Percentiles rank a stretch among this genome's conserved stretches.
Conservation (phyloP, 2,329 filamentous ascomycete species). For the Chaetomium globosum region DNA sequence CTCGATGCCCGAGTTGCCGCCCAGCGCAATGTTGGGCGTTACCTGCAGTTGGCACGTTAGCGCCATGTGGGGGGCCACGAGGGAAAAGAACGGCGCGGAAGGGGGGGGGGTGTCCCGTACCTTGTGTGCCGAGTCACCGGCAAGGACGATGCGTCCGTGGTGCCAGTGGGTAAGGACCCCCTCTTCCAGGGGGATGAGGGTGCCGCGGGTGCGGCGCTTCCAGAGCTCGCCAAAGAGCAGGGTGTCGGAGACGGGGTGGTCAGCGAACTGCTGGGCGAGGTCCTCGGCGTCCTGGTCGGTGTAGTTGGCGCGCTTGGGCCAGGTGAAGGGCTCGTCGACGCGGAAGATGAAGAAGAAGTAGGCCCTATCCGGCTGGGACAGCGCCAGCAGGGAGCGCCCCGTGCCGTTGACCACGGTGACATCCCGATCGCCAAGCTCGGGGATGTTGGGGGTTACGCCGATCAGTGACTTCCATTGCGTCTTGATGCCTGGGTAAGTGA, state of each 20-base stretch:
- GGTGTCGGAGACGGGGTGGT: slow-evolving; percentile 2
- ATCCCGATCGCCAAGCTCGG: slow-evolving; percentile 4
- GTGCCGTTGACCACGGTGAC: neutral
- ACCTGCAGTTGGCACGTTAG: neutral
- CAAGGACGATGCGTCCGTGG: slow-evolving; percentile 1
- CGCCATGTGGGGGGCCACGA: neutral
- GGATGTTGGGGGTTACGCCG: neutral
- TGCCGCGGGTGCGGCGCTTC: slow-evolving; percentile 5
- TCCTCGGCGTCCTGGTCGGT: slow-evolving; percentile 4
- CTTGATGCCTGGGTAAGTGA: neutral
- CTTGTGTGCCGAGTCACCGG: slow-evolving; percentile 2
- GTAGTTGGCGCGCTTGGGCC: slow-evolving; percentile 1
- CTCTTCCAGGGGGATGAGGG: neutral
- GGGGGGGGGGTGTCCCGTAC: neutral
- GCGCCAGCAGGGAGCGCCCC: neutral
- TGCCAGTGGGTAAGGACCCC: slow-evolving; percentile 4
- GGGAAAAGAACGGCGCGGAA: neutral
- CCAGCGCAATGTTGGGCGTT: slow-evolving; percentile 5
- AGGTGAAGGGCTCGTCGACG: slow-evolving; percentile 6
- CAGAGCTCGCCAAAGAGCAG: slow-evolving; percentile 1
- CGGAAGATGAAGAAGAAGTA: slow-evolving; percentile 3
- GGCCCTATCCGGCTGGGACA: neutral
- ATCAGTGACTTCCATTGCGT: neutral
- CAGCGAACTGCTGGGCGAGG: neutral
- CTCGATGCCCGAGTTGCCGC: slow-evolving; percentile 7